Evolutionary conservation across 1,284 basidiomycete species (phyloP).

Genomic region (Bjerkandera adusta): DNA sequence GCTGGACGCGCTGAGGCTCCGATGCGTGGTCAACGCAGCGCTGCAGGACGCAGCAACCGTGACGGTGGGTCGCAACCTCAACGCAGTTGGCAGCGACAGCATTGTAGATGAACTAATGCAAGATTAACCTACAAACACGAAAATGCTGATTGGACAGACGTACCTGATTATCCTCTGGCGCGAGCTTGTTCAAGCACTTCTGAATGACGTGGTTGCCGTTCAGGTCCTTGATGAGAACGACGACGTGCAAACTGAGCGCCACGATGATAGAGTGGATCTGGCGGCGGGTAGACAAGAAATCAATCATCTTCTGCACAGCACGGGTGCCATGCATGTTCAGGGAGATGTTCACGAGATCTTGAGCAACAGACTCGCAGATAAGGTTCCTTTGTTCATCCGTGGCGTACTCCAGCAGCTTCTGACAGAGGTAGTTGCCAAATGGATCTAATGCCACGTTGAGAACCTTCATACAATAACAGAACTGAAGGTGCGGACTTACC

Average conservation of each 20-base stretch:
- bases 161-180: constrained; percentile 97
- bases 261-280: constrained; percentile 98
- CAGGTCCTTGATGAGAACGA: constrained; percentile 98
- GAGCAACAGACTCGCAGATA: constrained; percentile 96
- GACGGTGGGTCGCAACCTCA: constrained; percentile 98
- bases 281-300: constrained; percentile 94
- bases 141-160: constrained; percentile 13
- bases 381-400: constrained; percentile 97
- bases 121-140: constrained; percentile 10
- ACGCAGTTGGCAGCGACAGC: constrained; percentile 99
- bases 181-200: constrained; percentile 98
- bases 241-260: constrained; percentile 95
- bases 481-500: constrained; percentile 43
- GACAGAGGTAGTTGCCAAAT: constrained; percentile 99
- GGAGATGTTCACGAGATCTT: constrained; percentile 97
- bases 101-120: constrained; percentile 94
- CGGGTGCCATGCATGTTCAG: constrained; percentile 99
- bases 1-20: constrained; percentile 91
- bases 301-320: constrained; percentile 99
- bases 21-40: constrained; percentile 99
- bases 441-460: constrained; percentile 64
- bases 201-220: constrained; percentile 99
- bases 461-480: constrained; percentile 4
- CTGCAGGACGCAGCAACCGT: constrained; percentile 98
- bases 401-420: constrained; percentile 96